Evolutionary conservation across 371 early-diverging fungal genomes (phyloP).

Genomic region (Mortierella sp.): DNA sequence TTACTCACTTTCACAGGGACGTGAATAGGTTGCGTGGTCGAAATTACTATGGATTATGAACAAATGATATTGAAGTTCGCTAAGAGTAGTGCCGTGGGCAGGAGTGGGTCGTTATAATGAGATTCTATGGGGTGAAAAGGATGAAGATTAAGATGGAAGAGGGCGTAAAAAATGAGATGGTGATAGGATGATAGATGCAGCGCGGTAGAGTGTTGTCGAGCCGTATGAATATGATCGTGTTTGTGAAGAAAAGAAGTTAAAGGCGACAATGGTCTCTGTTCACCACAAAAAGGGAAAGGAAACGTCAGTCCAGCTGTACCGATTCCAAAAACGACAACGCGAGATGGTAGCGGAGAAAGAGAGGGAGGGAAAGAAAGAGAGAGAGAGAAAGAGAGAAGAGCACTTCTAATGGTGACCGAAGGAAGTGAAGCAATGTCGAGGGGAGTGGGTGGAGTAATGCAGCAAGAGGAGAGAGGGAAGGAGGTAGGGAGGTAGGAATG

Average conservation of each 20-base stretch:
- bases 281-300: constrained; percentile 13
- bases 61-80: too few relatives aligned
- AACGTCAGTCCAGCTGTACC: constrained; percentile 39
- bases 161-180: too few relatives aligned
- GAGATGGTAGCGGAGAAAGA: not conserved
- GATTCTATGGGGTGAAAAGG: too few relatives aligned
- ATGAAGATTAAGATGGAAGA: too few relatives aligned
- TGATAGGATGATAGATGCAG: too few relatives aligned
- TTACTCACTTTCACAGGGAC: not conserved
- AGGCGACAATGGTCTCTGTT: not conserved
- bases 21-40: too few relatives aligned
- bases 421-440: not conserved
- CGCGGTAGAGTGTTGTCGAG: too few relatives aligned
- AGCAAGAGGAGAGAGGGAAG: not conserved
- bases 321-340: not conserved
- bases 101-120: too few relatives aligned
- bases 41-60: too few relatives aligned
- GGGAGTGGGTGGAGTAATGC: not conserved
- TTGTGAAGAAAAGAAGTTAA: not conserved
- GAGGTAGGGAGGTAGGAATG: not conserved
- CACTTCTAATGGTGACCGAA: not conserved
- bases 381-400: not conserved
- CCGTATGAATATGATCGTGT: too few relatives aligned
- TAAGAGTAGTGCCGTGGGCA: too few relatives aligned
- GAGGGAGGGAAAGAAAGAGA: not conserved